Conservation (phyloP, 2,329 filamentous ascomycete species). For the Harringtonia lauricola region DNA sequence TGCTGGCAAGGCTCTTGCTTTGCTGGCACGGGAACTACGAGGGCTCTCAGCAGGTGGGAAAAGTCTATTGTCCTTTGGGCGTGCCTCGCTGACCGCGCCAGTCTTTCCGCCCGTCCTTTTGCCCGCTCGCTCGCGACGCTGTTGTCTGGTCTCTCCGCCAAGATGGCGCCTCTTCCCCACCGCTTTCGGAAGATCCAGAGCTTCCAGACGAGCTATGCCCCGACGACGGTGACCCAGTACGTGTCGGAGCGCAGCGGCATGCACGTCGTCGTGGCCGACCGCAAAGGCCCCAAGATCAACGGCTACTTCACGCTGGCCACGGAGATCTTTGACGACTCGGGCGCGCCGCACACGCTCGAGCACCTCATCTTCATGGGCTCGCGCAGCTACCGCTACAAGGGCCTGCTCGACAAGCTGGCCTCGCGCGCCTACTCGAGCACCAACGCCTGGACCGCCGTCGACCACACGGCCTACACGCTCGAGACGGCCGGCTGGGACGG, state of each 20-base stretch:
- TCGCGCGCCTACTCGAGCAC: slow-evolving; percentile 88
- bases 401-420: slow-evolving; percentile 85
- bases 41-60: too few species aligned
- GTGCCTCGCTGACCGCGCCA: too few species aligned
- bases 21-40: slow-evolving; percentile 1
- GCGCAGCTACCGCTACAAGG: slow-evolving; percentile 87
- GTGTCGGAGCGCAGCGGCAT: slow-evolving; percentile 90
- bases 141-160: slow-evolving; percentile 7
- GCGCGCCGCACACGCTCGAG: slow-evolving; percentile 79
- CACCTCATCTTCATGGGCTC: slow-evolving; percentile 85
- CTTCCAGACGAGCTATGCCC: slow-evolving; percentile 84
- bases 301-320: slow-evolving; percentile 94
- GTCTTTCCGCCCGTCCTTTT: too few species aligned
- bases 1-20: slow-evolving; percentile 1
- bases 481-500: slow-evolving; percentile 96
- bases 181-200: slow-evolving; percentile 76
- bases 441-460: slow-evolving; percentile 94
- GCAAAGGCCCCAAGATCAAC: slow-evolving; percentile 86
- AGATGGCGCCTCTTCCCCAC: slow-evolving; percentile 18
- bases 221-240: slow-evolving; percentile 85
- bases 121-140: too few species aligned
- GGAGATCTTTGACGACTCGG: slow-evolving; percentile 95
- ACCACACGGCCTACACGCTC: slow-evolving; percentile 92
- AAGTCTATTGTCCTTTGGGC: too few species aligned
- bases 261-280: slow-evolving; percentile 84